Conservation (phyloP, 257 asterid species). For the Cynanchum wilfordii region DNA sequence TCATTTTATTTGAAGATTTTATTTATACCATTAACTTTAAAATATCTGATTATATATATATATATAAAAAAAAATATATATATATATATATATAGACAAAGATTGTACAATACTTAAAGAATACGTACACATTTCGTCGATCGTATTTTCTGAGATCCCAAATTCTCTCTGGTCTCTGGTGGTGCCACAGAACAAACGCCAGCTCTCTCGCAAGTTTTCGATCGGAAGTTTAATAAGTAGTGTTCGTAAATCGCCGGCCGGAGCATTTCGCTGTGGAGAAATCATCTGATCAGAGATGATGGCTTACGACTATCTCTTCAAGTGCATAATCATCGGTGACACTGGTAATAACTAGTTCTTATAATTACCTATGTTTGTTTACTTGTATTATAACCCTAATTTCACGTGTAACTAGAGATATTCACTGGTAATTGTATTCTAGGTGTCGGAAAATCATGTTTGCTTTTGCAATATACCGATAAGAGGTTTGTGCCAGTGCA, state of each 20-base stretch:
- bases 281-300: slow-evolving; percentile 19
- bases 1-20: not conserved
- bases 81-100: too few relatives aligned
- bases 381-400: not conserved
- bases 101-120: not conserved
- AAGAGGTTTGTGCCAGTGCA: slow-evolving; percentile 67
- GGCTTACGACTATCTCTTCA: slow-evolving; percentile 82
- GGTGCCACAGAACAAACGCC: not conserved
- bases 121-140: not conserved
- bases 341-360: slow-evolving; percentile 34
- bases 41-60: too few relatives aligned
- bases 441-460: slow-evolving; percentile 69
- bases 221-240: not conserved
- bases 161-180: not conserved
- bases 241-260: not conserved
- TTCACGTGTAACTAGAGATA: not conserved
- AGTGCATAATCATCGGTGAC: slow-evolving; percentile 78
- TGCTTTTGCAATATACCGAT: slow-evolving; percentile 60
- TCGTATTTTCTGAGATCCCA: not conserved
- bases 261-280: not conserved
- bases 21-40: too few relatives aligned
- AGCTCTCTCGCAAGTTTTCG: not conserved
- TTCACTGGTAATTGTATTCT: not conserved
- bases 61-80: too few relatives aligned
- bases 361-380: not conserved